Evolutionary conservation across 148 eudicot species (phyloP).

Genomic region (Vaccinium darrowii): DNA sequence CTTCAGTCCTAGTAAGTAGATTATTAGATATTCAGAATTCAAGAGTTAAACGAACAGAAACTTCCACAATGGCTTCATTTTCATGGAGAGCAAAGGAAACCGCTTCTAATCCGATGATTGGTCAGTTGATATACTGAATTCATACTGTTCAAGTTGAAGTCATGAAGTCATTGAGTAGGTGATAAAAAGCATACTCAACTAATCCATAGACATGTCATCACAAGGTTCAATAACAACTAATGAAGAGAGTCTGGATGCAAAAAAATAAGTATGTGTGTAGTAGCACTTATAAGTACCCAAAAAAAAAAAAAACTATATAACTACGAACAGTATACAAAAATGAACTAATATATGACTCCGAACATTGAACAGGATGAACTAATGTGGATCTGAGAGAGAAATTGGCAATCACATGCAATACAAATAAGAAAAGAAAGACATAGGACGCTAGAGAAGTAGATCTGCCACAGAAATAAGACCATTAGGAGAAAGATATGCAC

Average conservation of each 20-base stretch:
- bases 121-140: neutral
- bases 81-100: neutral
- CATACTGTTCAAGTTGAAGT: neutral
- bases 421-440: conserved; percentile 2
- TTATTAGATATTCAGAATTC: too few species aligned
- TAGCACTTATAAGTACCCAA: neutral
- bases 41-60: neutral
- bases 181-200: neutral
- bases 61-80: neutral
- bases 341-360: neutral
- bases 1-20: neutral
- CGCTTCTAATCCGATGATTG: neutral
- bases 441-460: conserved; percentile 1
- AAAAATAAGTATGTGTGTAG: neutral
- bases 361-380: neutral
- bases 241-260: neutral
- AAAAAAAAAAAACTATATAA: neutral
- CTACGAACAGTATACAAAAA: neutral
- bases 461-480: neutral
- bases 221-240: neutral
- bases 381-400: neutral
- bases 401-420: neutral
- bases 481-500: neutral
- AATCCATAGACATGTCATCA: neutral
- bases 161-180: conserved; percentile 3